Evolutionary conservation across 176 grass and related monocot genomes (phyloP).

Genomic region (barley (Hordeum vulgare)): DNA sequence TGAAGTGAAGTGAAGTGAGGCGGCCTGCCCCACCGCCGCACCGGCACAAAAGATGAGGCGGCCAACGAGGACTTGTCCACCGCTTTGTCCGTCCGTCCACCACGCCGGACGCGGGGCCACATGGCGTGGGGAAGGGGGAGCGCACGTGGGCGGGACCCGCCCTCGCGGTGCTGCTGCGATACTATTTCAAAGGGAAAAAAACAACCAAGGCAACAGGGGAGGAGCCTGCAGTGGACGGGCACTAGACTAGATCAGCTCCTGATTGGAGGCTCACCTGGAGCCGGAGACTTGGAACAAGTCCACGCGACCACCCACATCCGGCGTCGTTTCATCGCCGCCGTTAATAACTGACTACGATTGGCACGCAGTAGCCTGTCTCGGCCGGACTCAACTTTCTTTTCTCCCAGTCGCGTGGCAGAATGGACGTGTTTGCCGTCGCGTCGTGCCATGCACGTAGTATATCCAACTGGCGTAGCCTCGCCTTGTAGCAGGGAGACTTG

Average conservation of each 20-base stretch:
- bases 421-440: no score
- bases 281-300: background rate
- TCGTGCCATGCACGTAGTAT: no score
- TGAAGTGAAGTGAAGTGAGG: no score
- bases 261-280: background rate
- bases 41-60: background rate
- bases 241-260: background rate
- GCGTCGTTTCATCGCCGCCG: no score
- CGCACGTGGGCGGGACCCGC: background rate
- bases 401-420: background rate
- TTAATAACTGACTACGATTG: background rate
- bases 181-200: background rate
- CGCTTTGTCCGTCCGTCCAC: background rate
- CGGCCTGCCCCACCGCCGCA: no score
- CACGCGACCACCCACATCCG: background rate
- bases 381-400: background rate
- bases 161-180: no score
- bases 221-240: background rate
- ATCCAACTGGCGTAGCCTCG: no score
- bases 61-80: background rate
- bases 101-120: no score
- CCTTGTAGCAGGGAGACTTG: no score
- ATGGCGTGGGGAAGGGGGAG: background rate
- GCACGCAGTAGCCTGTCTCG: background rate
- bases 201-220: no score